Evolutionary conservation across 345 rosid species (phyloP).

Genomic region (Theobroma cacao): DNA sequence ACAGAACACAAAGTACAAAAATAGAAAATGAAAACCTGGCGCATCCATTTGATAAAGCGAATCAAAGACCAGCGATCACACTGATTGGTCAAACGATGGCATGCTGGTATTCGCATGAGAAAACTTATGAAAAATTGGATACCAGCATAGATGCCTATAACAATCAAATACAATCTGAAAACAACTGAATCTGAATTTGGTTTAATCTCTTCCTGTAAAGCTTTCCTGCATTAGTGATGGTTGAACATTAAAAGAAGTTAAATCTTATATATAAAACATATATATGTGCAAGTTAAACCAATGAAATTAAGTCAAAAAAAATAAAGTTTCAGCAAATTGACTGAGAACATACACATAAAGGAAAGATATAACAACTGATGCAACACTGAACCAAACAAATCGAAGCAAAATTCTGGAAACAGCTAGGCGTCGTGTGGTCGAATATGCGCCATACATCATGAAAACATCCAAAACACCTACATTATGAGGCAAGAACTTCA

Average conservation of each 20-base stretch:
- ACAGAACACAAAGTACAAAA: background rate
- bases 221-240: slow-evolving; percentile 48
- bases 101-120: slow-evolving; percentile 87
- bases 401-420: slow-evolving; percentile 86
- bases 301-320: slow-evolving; percentile 3
- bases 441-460: slow-evolving; percentile 98
- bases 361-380: slow-evolving; percentile 73
- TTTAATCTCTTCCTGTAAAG: slow-evolving; percentile 56
- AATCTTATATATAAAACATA: background rate
- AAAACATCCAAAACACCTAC: slow-evolving; percentile 83
- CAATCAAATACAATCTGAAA: slow-evolving; percentile 67
- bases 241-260: slow-evolving; percentile 15
- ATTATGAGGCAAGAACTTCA: slow-evolving; percentile 19
- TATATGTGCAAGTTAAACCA: slow-evolving; percentile 8
- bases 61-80: slow-evolving; percentile 80
- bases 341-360: slow-evolving; percentile 79
- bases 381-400: slow-evolving; percentile 72
- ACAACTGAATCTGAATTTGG: slow-evolving; percentile 43
- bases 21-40: slow-evolving; percentile 58
- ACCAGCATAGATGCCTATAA: slow-evolving; percentile 79
- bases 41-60: slow-evolving; percentile 94
- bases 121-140: slow-evolving; percentile 75
- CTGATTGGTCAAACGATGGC: slow-evolving; percentile 67
- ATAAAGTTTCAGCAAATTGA: slow-evolving; percentile 5
- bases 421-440: slow-evolving; percentile 74